Percentiles rank a stretch among this genome's conserved stretches.
These are phyloP conservation scores for Solanum ossicruentum DNA, from an alignment of 257 asterid genomes.

Conservation along the genomic window DNA sequence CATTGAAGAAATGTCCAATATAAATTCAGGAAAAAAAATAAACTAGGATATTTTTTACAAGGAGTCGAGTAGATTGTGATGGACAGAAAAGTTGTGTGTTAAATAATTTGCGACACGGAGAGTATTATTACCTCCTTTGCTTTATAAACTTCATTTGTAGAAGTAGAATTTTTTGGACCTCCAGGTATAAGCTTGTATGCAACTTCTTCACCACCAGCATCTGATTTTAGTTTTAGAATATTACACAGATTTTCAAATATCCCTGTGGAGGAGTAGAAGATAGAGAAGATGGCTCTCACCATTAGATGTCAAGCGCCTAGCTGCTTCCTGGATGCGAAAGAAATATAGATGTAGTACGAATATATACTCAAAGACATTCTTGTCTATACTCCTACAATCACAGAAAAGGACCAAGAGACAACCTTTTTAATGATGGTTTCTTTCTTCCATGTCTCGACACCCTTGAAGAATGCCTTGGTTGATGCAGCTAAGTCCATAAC, in stretches of 20 bases:
- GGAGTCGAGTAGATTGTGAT: neutral
- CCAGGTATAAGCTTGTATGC: constrained; percentile 34
- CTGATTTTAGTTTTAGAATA: constrained; percentile 9
- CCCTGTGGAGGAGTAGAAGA: neutral
- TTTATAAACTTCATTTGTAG: constrained; percentile 9
- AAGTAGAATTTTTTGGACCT: constrained; percentile 14
- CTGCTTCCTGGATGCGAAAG: constrained; percentile 27
- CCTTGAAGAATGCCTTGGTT: constrained; percentile 45
- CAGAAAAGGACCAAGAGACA: neutral
- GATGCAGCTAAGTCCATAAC: constrained; percentile 25
- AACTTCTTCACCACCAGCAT: constrained; percentile 20
- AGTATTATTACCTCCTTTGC: constrained; percentile 17
- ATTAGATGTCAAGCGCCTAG: constrained; percentile 18
- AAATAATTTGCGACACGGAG: neutral
- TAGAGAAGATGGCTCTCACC: constrained; percentile 18
- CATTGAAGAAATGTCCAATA: neutral
- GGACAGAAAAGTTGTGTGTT: neutral
- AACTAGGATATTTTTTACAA: neutral
- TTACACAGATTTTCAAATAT: neutral
- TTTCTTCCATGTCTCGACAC: constrained; percentile 47
- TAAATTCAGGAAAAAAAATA: neutral
- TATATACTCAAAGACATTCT: neutral
- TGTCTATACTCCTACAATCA: neutral
- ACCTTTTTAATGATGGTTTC: constrained; percentile 42
- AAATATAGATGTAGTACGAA: neutral